Evolutionary conservation across 495 filamentous ascomycete genomes (phyloP), one percentile per base, ranked within the genome.

Genomic region (Aspergillus mulundensis): DNA sequence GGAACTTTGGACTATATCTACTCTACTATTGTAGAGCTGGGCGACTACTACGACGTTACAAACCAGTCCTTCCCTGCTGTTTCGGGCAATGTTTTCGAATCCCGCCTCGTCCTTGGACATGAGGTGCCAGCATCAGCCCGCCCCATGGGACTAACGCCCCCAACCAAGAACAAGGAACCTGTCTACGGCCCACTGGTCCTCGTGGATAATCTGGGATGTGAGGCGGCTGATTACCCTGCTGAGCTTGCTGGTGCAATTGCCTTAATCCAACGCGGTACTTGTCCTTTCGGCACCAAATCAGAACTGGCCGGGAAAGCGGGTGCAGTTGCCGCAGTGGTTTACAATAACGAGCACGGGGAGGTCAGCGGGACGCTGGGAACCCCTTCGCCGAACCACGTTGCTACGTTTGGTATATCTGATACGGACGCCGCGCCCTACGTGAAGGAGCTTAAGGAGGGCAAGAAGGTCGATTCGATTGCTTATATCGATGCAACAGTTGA

Each of bases 1-100:
- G 77, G 67, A 10, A 86, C 85, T 2, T 64, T 88, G 59, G 70
- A 80, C 21, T 86, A 86, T 69, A 82, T 88, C 56, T 75, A 79
- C 63, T 68, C 71, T 7, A 71, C 74, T 7, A 61, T 87, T 41
- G 57, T 70, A 23, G 52, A 62, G 11, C 74, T 84, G 6, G 74
- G 73, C 36, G 77, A 76, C 58, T 86, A 85, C 62, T 87, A 87
- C 64, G 72, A 67, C n/a, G 58, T 82, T 55, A 76, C 74, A 0
- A 80, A 76, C 53, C 83, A 87, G 67, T 72, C 75, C 0, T 87
- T 87, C 65, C 71, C 76, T 5, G 84, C 83, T 25, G 78, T 83
- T 10, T 68, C 75, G 34, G 82, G 83, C 32, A 79, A 81, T 61
- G 70, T 86, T 19, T 83, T 75, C 60, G 75, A 84, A 61, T 82